These are phyloP conservation scores for Claviceps sp. DNA, from an alignment of 2,329 filamentous ascomycete genomes.

Conservation along the genomic window DNA sequence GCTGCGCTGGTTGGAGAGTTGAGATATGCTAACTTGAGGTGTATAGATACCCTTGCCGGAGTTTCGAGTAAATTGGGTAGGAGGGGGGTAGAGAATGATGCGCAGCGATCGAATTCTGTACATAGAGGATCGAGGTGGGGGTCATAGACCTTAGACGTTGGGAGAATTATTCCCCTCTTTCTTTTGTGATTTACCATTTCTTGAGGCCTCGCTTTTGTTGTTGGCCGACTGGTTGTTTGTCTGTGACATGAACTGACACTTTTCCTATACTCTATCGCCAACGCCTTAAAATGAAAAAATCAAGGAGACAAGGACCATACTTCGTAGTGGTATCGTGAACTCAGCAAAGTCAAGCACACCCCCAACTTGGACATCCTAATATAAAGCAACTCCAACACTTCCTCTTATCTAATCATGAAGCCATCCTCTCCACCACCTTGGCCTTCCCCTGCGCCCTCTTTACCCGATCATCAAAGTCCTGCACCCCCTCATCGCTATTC, in stretches of 20 bases:
- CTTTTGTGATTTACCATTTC: background rate
- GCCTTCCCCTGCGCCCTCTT: conserved; percentile 73
- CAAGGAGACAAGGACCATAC: background rate
- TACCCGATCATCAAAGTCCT: conserved; percentile 79
- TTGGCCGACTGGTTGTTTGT: background rate
- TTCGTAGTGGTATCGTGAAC: background rate
- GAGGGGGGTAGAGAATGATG: conserved; percentile 4
- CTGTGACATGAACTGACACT: too few species aligned
- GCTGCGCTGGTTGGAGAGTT: too few species aligned
- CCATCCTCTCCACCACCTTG: conserved; percentile 69
- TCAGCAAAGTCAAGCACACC: too few species aligned
- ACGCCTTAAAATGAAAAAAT: background rate
- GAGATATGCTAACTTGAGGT: conserved; percentile 17
- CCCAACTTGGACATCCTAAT: too few species aligned
- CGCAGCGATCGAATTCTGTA: conserved; percentile 9
- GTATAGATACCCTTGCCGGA: conserved; percentile 48
- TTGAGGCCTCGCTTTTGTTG: background rate
- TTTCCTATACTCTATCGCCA: too few species aligned
- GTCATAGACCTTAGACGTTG: background rate
- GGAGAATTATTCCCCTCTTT: background rate
- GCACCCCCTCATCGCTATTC: conserved; percentile 80
- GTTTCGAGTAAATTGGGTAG: conserved; percentile 33
- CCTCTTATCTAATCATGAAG: conserved; percentile 16
- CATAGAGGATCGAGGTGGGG: conserved; percentile 1
- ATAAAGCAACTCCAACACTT: background rate